Conservation (phyloP, 768 basidiomycete genomes). For the Exidia glandulosa region DNA sequence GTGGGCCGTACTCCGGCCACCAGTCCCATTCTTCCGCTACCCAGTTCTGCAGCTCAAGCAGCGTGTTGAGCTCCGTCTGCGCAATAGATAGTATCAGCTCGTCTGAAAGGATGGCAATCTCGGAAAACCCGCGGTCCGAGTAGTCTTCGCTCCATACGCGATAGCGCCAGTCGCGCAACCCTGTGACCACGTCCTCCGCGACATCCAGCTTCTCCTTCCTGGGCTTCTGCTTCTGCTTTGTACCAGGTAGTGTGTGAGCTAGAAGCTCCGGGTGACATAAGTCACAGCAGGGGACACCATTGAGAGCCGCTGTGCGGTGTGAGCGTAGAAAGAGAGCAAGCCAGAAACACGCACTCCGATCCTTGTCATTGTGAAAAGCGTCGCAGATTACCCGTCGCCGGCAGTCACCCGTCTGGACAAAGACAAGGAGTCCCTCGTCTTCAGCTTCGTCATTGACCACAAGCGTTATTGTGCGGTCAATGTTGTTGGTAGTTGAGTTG, state of each 20-base stretch:
- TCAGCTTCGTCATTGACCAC: constrained; percentile 5
- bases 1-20: too few species aligned
- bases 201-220: background rate
- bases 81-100: too few species aligned
- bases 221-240: background rate
- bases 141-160: too few species aligned
- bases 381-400: constrained; percentile 1
- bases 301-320: background rate
- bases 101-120: too few species aligned
- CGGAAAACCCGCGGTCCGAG: too few species aligned
- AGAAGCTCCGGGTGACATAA: background rate
- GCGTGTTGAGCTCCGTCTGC: too few species aligned
- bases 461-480: background rate
- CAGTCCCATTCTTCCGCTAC: too few species aligned
- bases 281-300: background rate
- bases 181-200: background rate
- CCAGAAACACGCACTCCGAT: background rate
- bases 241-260: background rate
- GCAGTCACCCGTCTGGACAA: constrained; percentile 20
- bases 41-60: too few species aligned
- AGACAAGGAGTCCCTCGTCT: constrained; percentile 20
- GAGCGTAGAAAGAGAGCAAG: background rate
- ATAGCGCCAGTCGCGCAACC: too few species aligned
- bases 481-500: too few species aligned
- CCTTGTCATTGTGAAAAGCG: background rate